Conservation (phyloP, 2,329 filamentous ascomycete species). For the Thermochaetoides dissita region DNA sequence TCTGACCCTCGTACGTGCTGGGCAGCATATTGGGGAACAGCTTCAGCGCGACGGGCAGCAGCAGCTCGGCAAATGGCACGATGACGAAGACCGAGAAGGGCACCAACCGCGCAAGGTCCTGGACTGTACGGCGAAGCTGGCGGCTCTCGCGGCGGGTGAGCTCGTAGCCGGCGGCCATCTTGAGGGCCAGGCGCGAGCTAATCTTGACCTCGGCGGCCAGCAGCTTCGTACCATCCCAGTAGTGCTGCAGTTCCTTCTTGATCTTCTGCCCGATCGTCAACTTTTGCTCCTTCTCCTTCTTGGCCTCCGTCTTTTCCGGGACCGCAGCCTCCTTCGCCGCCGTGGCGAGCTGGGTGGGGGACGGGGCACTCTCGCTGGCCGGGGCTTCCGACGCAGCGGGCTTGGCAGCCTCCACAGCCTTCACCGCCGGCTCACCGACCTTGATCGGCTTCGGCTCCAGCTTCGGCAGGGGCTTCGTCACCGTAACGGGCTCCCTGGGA, state of each 20-base stretch:
- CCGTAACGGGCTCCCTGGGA: slow-evolving; percentile 35
- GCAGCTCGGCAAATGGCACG: slow-evolving; percentile 85
- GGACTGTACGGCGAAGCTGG: slow-evolving; percentile 83
- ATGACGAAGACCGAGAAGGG: slow-evolving; percentile 96
- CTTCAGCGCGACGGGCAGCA: slow-evolving; percentile 81
- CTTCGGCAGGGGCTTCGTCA: slow-evolving; percentile 23
- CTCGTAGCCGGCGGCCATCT: slow-evolving; percentile 97
- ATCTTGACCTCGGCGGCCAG: slow-evolving; percentile 86
- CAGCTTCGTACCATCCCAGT: slow-evolving; percentile 97
- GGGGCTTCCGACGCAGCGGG: slow-evolving; percentile 21
- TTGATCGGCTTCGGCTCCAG: slow-evolving; percentile 21
- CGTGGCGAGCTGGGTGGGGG: slow-evolving; percentile 44
- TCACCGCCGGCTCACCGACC: slow-evolving; percentile 12
- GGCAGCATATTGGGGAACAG: slow-evolving; percentile 95
- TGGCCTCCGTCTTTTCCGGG: slow-evolving; percentile 40
- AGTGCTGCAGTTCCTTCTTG: slow-evolving; percentile 85
- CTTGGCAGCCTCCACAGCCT: slow-evolving; percentile 12
- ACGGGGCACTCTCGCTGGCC: slow-evolving; percentile 23
- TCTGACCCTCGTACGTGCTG: slow-evolving; percentile 89
- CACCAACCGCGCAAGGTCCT: slow-evolving; percentile 81
- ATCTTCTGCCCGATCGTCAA: slow-evolving; percentile 81
- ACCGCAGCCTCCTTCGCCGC: slow-evolving; percentile 45
- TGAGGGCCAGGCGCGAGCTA: slow-evolving; percentile 77
- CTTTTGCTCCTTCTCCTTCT: slow-evolving; percentile 62
- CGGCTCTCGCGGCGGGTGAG: slow-evolving; percentile 84